Conservation (phyloP, 2,329 filamentous ascomycete genomes). For the Ophiostoma triangulosporum region DNA sequence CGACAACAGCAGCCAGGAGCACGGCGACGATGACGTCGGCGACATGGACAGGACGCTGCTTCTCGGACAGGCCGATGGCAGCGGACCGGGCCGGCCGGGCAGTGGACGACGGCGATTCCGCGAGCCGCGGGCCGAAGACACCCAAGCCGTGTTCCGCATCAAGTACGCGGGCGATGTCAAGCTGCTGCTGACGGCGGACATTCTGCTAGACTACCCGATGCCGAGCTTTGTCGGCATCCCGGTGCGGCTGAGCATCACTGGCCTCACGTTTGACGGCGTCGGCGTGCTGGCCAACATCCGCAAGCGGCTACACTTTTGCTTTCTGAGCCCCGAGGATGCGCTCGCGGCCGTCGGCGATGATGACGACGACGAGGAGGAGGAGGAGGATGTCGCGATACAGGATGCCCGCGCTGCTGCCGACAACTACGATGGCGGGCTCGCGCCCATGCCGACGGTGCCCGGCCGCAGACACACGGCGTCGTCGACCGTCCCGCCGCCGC, state of each 20-base stretch:
- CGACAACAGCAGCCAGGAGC: slow-evolving; percentile 11
- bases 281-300: slow-evolving; percentile 86
- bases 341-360: slow-evolving; percentile 51
- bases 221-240: slow-evolving; percentile 95
- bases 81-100: slow-evolving; percentile 1
- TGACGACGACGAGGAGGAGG: slow-evolving; percentile 19
- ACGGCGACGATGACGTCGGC: slow-evolving; percentile 19
- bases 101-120: slow-evolving; percentile 24
- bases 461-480: not conserved
- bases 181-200: slow-evolving; percentile 84
- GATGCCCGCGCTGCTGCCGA: not conserved
- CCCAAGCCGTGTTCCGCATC: slow-evolving; percentile 86
- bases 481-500: slow-evolving; percentile 12
- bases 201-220: slow-evolving; percentile 95
- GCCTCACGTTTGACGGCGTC: slow-evolving; percentile 87
- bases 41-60: slow-evolving; percentile 10
- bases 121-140: slow-evolving; percentile 69
- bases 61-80: slow-evolving; percentile 8
- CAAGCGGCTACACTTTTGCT: slow-evolving; percentile 83
- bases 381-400: not conserved
- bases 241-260: slow-evolving; percentile 87
- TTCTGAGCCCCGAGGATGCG: slow-evolving; percentile 83
- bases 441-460: not conserved
- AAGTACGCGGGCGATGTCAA: slow-evolving; percentile 79
- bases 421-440: not conserved